Evolutionary conservation across 345 rosid species (phyloP), one percentile per base, ranked within the genome.

Genomic region (Sisymbrium altissimum): DNA sequence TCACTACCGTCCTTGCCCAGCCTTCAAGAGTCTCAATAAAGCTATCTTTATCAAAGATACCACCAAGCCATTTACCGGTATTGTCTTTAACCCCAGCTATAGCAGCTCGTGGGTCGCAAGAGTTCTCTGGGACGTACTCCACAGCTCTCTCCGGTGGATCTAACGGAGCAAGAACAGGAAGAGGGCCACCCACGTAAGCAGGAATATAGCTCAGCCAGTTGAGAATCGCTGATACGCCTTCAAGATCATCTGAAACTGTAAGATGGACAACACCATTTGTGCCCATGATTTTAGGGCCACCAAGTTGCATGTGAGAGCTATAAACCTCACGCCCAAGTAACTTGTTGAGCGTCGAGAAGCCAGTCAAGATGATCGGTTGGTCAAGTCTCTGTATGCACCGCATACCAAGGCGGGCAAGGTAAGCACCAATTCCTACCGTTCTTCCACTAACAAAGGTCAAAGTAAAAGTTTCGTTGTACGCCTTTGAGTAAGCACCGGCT

Each of bases 241-340:
- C 97, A 44, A 96, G 98, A 81, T 96, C 99, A 83, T 96, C 97
- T 14, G 98, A 86, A 58, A 96, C 99, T 6, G 98, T 88, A 67
- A 86, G 97, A 86, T 96, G 99, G 66, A 90, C 98, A 43, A 96
- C 99, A 46, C 99, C 99, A 72, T 96, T 96, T 44, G 98, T 96
- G 38, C 96, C 98, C 99, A 96, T 96, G 74, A 96, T 90, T 83
- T 96, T 96, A 1, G 99, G 99, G 39, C 99, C 99, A 70, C 99
- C 99, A 54, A 96, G 99, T 84, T 96, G 99, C 99, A 96, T 96
- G 83, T 96, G 99, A 70, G 99, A 96, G 83, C 99, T 96, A 81
- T 96, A 96, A 19, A 96, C 99, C 81, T 96, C 99, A 38, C 99
- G 94, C 41, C 99, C 99, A 50, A 96, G 99, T 73, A 96, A 91